Evolutionary conservation across 805 yeast species (phyloP), one percentile per base, ranked within the genome.

Genomic region (Lipomyces yamadae): DNA sequence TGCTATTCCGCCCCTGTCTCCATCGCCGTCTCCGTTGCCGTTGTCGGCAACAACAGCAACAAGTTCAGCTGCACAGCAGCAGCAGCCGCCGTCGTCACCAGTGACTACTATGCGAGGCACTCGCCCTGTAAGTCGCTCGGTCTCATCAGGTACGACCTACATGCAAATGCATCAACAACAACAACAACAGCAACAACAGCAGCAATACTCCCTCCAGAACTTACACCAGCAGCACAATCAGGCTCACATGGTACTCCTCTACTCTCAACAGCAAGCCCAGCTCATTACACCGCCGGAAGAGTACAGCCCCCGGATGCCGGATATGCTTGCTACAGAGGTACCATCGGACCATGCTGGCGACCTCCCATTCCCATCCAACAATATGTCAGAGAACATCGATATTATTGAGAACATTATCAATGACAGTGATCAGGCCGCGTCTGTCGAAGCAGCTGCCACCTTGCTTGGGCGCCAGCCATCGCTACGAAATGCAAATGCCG

Each of bases 281-380:
- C 52, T 64, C 50, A 64, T 67, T 29, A 67, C 70, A 5, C 70
- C 70, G 35, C 70, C 70, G 4, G 68, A 64, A 8, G 70, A 67
- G 30, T 58, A 56, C 58, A 45, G 35, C 10, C 64, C 67, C 34
- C 48, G 56, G 34, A 6, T 33, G 58, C 24, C 34, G 30, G 33
- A 29, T 45, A 18, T 15, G n/a, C 29, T 5, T 24, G 59, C 18
- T 15, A n/a, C 60, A 15, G 42, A 30, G 37, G 2, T 15, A 62
- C n/a, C 66, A 5, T 13, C 13, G 39, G 13, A 11, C 24, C 45
- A 18, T 7, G 30, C 10, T 35, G 24, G 24, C 24, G 24, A 24
- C 24, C 1, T 45, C 54, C 56, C 15, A 6, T 42, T 33, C 58
- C 50, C 24, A 24, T 33, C 15, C 3, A 42, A 52, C 34, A 59